Conservation (phyloP, 169 alveolate species). For the Babesia bigemina region DNA sequence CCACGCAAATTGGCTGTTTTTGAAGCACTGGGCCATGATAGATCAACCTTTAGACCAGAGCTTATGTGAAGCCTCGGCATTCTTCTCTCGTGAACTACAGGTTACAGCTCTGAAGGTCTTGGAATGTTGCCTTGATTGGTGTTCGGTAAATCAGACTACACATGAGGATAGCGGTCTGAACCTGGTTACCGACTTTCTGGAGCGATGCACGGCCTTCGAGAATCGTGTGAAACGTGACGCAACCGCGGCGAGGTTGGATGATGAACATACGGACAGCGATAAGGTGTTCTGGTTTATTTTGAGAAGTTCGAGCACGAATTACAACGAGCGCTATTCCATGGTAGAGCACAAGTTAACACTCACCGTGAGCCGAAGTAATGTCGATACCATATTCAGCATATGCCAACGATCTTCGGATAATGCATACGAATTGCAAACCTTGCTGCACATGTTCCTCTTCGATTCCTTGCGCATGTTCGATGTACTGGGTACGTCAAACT, state of each 20-base stretch:
- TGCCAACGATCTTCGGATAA: neutral
- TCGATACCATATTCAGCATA: neutral
- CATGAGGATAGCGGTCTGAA: neutral
- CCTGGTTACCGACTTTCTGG: conserved; percentile 12
- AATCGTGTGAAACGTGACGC: conserved; percentile 20
- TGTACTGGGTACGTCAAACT: neutral
- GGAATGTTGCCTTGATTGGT: conserved; percentile 24
- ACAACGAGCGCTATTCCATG: conserved; percentile 3
- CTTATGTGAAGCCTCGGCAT: neutral
- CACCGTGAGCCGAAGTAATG: neutral
- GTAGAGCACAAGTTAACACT: neutral
- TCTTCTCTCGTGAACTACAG: conserved; percentile 3
- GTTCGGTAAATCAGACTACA: neutral
- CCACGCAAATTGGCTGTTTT: conserved; percentile 18
- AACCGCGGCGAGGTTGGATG: neutral
- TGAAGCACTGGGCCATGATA: conserved; percentile 35
- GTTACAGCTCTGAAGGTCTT: neutral
- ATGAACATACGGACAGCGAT: neutral
- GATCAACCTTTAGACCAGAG: conserved; percentile 8
- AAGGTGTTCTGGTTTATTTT: conserved; percentile 10
- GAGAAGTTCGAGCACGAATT: neutral
- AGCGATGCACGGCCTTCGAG: conserved; percentile 18
- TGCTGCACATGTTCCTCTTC: neutral
- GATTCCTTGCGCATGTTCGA: neutral
- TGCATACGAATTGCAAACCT: conserved; percentile 11